Evolutionary conservation across 768 basidiomycete genomes (phyloP), one percentile per base, ranked within the genome.

Genomic region (Rickenella mellea): DNA sequence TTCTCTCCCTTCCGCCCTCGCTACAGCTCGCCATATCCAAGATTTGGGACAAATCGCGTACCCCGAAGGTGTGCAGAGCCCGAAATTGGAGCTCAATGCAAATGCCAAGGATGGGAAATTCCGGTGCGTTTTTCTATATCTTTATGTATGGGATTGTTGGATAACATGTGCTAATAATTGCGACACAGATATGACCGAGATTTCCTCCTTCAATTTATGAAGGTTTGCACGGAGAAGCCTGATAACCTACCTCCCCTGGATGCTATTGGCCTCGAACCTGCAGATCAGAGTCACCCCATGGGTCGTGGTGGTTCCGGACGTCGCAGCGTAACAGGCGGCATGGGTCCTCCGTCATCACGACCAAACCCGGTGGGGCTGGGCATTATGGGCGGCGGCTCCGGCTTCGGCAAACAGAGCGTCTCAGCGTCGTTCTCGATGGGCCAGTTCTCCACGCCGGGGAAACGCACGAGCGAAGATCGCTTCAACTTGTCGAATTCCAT

Each of bases 141-240:
- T 32, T 22, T 49, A 26, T 5, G 31, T 45, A 20, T 40, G 26
- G 36, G 32, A 19, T 28, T 19, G 22, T 33, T 24, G 43, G 46
- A 40, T 48, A 25, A 36, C 22, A 14, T 11, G 27, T 27, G 27
- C 19, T 40, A 7, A 38, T 21, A 14, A 36, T 46, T 36, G 19
- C 43, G 20, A 38, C 27, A 19, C 47, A 90, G 94, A 55, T 99
- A 99, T 59, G 91, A 97, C 60, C 90, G 93, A 27, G 90, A 93
- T 15, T 99, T 99, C 78, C 74, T 99, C 20, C 64, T 99, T 45
- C 94, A 99, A 58, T 99, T 99, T 68, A 92, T 96, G 87, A 64
- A 67, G 19, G 65, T 94, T 46, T 99, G 96, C 72, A 87, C 80
- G 61, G 94, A 97, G 66, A 93, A 92, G 62, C 94, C 96, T 3